Evolutionary conservation across 2,329 filamentous ascomycete species (phyloP), one percentile per base, ranked within the genome.

Genomic region (Chalaropsis thielavioides): DNA sequence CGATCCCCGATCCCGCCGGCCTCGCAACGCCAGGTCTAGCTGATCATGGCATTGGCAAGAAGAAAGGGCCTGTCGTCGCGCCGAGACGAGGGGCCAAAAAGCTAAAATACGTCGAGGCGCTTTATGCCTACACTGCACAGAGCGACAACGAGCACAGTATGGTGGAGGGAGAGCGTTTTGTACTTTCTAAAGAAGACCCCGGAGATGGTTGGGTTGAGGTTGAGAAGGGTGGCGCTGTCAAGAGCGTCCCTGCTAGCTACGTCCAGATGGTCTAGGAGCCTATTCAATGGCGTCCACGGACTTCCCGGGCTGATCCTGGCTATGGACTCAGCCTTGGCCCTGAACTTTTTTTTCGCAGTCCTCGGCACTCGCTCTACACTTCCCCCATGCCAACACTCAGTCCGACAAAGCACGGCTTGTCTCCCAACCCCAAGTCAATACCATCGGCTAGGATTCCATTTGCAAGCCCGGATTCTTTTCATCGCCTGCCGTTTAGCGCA

Each of bases 181-280:
- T 99, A 46, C 79, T 99, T 40, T 85, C 96, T 68, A 91, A 86
- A 71, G 86, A 89, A 65, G 92, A 97, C 72, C 82, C 86, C 0
- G 94, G 94, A 1, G 94, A 97, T 76, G 94, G 94, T 0, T 99
- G 94, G 94, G 90, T 87, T 35, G 94, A 97, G 77, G 94, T 99
- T 19, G 94, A 97, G 77, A 91, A 90, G 75, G 91, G 90, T 19
- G 92, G 92, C 1, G 79, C 85, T 49, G 90, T 86, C 61, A 92
- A 86, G 72, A 96, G 91, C 73, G 94, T 99, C 64, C 94, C 94
- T 58, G 92, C 92, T 44, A 95, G 90, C 74, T 99, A 97, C 77
- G 83, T 97, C 67, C 88, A 91, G 75, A 83, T 87, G 71, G 83
- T 89, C 62, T 88, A 78, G 75, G 70, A 69, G 68, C 44, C 68